Conservation (phyloP, 495 filamentous ascomycete species). For the Hypoxylon rickii region DNA sequence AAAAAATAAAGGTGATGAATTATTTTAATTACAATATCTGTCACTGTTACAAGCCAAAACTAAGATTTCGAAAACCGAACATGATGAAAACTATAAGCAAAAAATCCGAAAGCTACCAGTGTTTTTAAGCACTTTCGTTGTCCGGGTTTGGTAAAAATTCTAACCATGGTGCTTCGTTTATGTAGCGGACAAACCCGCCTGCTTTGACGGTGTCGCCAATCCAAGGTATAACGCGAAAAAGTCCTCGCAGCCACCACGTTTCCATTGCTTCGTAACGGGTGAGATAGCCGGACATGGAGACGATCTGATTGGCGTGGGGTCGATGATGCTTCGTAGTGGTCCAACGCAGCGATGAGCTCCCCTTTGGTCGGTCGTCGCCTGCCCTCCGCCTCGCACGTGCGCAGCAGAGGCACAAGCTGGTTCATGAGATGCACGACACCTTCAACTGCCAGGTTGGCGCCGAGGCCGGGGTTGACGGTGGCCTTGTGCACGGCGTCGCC, state of each 20-base stretch:
- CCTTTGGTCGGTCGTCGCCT: slow-evolving; percentile 9
- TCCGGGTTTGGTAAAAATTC: slow-evolving; percentile 5
- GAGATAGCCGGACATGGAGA: slow-evolving; percentile 8
- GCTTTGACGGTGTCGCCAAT: neutral
- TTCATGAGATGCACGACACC: slow-evolving; percentile 31
- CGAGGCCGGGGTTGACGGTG: slow-evolving; percentile 33
- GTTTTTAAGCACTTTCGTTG: too few relatives aligned
- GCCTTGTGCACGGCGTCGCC: slow-evolving; percentile 32
- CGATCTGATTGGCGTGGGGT: slow-evolving; percentile 15
- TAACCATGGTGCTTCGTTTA: neutral
- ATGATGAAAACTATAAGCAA: too few relatives aligned
- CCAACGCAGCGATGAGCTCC: slow-evolving; percentile 15
- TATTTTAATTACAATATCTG: too few relatives aligned
- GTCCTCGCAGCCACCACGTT: slow-evolving; percentile 15
- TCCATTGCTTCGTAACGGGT: slow-evolving; percentile 38
- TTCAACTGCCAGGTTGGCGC: slow-evolving; percentile 32
- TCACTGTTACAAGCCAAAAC: too few relatives aligned
- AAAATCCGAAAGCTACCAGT: too few relatives aligned
- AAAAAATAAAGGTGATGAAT: too few relatives aligned
- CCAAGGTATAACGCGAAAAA: slow-evolving; percentile 18
- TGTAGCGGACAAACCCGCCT: neutral
- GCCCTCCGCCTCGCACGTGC: neutral
- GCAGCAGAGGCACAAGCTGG: slow-evolving; percentile 20
- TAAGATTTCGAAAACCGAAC: too few relatives aligned
- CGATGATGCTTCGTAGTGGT: slow-evolving; percentile 31